Percentiles rank a stretch among this genome's conserved stretches.
Conservation (phyloP, 345 rosid species). For the Diplotaxis tenuifolia region DNA sequence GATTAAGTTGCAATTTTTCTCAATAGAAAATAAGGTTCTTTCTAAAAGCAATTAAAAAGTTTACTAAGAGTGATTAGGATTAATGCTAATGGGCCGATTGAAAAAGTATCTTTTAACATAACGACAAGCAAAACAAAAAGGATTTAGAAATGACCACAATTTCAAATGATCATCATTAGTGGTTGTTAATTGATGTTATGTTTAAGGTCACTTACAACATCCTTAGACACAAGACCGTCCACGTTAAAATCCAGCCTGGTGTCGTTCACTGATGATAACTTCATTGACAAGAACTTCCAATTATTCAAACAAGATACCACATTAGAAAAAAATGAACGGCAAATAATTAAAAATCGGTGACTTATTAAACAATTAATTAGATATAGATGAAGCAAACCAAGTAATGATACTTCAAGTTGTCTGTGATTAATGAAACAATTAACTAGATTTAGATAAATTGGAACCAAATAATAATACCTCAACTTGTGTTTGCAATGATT, state of each 20-base stretch:
- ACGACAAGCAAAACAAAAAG: background rate
- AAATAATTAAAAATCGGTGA: slow-evolving; percentile 30
- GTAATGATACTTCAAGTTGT: slow-evolving; percentile 73
- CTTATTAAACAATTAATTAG: background rate
- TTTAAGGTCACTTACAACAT: slow-evolving; percentile 54
- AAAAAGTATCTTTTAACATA: background rate
- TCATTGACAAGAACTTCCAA: slow-evolving; percentile 90
- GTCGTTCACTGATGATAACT: slow-evolving; percentile 76
- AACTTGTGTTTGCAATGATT: slow-evolving; percentile 88
- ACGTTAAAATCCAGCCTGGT: slow-evolving; percentile 66
- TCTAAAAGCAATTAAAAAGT: background rate
- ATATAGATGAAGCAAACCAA: background rate
- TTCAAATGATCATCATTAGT: background rate
- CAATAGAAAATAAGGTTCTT: slow-evolving; percentile 2
- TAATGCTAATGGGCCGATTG: background rate
- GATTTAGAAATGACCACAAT: background rate
- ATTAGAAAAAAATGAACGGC: background rate
- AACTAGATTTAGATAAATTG: background rate
- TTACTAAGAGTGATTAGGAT: background rate
- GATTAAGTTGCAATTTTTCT: background rate
- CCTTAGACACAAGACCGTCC: slow-evolving; percentile 62
- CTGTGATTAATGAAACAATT: slow-evolving; percentile 20
- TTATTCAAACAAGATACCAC: background rate
- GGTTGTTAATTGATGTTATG: slow-evolving; percentile 24
- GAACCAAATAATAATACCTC: slow-evolving; percentile 53